A percentile compares a stretch with the other conserved stretches of the same genome.
Conservation (phyloP, 495 filamentous ascomycete species). For the Talaromyces nanjingensis region DNA sequence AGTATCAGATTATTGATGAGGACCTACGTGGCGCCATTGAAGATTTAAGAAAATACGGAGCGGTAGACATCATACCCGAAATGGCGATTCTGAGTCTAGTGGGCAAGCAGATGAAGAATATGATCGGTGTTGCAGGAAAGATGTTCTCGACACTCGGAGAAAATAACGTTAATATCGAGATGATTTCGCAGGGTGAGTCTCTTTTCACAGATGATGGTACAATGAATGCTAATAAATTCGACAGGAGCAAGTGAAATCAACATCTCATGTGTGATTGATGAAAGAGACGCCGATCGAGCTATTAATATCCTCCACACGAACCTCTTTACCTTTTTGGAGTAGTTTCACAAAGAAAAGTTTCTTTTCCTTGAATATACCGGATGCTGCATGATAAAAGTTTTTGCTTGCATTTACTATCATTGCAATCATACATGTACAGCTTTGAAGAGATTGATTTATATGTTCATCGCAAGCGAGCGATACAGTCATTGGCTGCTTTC, state of each 20-base stretch:
- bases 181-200: slow-evolving; percentile 86
- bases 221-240: neutral
- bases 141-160: slow-evolving; percentile 90
- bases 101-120: slow-evolving; percentile 90
- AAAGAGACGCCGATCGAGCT: slow-evolving; percentile 79
- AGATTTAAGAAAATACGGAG: slow-evolving; percentile 70
- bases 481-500: neutral
- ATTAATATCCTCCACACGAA: slow-evolving; percentile 93
- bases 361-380: neutral
- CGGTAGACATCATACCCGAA: slow-evolving; percentile 73
- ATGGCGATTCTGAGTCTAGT: slow-evolving; percentile 93
- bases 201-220: neutral
- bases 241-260: slow-evolving; percentile 96
- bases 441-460: neutral
- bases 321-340: slow-evolving; percentile 64
- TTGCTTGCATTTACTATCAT: neutral
- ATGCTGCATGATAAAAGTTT: neutral
- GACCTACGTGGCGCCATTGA: slow-evolving; percentile 59
- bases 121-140: slow-evolving; percentile 80
- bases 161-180: slow-evolving; percentile 86
- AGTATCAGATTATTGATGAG: slow-evolving; percentile 55
- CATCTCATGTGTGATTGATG: slow-evolving; percentile 94
- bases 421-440: neutral
- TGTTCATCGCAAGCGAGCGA: slow-evolving; percentile 1
- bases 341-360: slow-evolving; percentile 11